These are phyloP conservation scores for Podospora fimiseda DNA, from an alignment of 495 filamentous ascomycete species.

Conservation along the genomic window DNA sequence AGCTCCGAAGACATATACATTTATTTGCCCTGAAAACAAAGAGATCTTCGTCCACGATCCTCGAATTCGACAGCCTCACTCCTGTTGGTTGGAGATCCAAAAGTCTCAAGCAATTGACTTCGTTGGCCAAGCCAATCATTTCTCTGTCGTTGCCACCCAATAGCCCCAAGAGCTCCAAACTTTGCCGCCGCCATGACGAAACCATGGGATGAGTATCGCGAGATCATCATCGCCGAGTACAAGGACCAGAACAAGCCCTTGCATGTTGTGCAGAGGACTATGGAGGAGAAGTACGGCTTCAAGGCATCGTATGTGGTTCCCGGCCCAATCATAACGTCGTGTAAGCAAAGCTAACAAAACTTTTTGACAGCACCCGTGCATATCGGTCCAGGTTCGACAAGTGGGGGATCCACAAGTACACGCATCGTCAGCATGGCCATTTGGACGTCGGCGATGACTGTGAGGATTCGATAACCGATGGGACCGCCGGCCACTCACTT, in stretches of 20 bases:
- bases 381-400: constrained; percentile 39
- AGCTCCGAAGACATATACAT: too few relatives aligned
- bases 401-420: constrained; percentile 43
- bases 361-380: constrained; percentile 29
- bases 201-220: constrained; percentile 33
- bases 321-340: not conserved
- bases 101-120: not conserved
- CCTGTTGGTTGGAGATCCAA: not conserved
- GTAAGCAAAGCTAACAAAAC: not conserved
- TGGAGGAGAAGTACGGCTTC: constrained; percentile 38
- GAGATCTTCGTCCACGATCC: too few relatives aligned
- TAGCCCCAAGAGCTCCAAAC: not conserved
- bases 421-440: constrained; percentile 27
- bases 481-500: constrained; percentile 3
- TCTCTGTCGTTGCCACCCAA: not conserved
- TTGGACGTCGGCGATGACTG: constrained; percentile 5
- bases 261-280: constrained; percentile 34
- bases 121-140: not conserved
- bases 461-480: constrained; percentile 5
- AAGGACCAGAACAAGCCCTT: constrained; percentile 36
- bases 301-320: constrained; percentile 36
- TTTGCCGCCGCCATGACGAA: constrained; percentile 35
- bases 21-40: too few relatives aligned
- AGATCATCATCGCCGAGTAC: constrained; percentile 34
- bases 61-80: too few relatives aligned